Percentiles rank a stretch among this genome's conserved stretches.
Conservation (phyloP, 257 asterid genomes). For the Striga asiatica region DNA sequence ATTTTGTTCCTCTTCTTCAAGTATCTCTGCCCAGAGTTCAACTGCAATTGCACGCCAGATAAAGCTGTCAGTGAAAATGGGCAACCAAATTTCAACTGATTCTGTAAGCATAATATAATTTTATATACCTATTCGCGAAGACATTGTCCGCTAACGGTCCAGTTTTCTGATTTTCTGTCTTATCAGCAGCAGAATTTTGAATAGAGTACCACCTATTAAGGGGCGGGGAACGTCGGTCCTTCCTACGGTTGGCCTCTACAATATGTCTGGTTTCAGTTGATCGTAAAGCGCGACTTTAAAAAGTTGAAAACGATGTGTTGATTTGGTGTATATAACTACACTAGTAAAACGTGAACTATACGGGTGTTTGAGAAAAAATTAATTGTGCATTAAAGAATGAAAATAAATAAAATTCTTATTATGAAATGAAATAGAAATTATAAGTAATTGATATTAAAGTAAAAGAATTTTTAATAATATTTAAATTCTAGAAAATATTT, state of each 20-base stretch:
- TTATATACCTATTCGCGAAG: constrained; percentile 19
- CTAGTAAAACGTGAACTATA: too few species aligned
- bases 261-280: neutral
- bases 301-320: too few species aligned
- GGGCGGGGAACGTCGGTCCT: constrained; percentile 18
- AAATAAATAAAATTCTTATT: too few species aligned
- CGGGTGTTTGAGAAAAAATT: too few species aligned
- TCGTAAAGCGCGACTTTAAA: neutral
- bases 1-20: constrained; percentile 29
- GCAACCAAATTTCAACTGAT: neutral
- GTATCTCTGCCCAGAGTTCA: constrained; percentile 50
- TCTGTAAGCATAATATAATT: neutral
- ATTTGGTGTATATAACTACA: too few species aligned
- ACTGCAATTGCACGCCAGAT: constrained; percentile 21
- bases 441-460: too few species aligned
- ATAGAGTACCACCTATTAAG: neutral
- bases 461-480: too few species aligned
- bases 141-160: constrained; percentile 15
- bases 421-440: too few species aligned
- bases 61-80: neutral
- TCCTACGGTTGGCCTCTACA: constrained; percentile 4
- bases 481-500: too few species aligned
- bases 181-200: constrained; percentile 13
- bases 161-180: neutral
- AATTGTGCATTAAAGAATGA: too few species aligned